These are phyloP conservation scores for Cichorium intybus DNA, from an alignment of 140 eudicot genomes.

Conservation along the genomic window DNA sequence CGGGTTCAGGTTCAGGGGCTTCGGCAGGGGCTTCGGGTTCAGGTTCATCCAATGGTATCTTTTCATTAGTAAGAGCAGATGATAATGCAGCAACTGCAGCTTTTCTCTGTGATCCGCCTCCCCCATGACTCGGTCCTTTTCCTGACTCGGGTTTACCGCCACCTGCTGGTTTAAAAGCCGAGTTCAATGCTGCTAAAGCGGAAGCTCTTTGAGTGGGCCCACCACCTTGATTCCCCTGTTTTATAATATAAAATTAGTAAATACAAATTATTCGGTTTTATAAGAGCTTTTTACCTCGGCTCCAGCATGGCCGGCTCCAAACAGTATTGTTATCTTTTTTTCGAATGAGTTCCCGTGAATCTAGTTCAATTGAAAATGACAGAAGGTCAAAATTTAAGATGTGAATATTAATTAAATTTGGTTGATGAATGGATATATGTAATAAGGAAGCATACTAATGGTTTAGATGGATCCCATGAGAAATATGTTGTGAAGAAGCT, in stretches of 20 bases:
- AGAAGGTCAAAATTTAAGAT: not conserved
- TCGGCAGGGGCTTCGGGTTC: conserved; percentile 6
- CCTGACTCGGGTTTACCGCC: conserved; percentile 41
- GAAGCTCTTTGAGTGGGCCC: conserved; percentile 97
- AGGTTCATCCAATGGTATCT: conserved; percentile 31
- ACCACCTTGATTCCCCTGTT: conserved; percentile 59
- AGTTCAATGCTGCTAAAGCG: conserved; percentile 84
- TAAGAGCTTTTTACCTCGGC: conserved; percentile 46
- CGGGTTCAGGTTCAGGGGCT: conserved; percentile 41
- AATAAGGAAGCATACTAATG: conserved; percentile 51
- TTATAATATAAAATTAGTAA: conserved; percentile 3
- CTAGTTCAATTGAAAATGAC: conserved; percentile 33
- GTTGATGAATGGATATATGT: not conserved
- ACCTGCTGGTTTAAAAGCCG: conserved; percentile 64
- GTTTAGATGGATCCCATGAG: conserved; percentile 89
- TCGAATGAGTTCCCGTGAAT: conserved; percentile 93
- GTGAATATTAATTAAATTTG: not conserved
- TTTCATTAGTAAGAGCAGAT: conserved; percentile 71
- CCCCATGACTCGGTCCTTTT: conserved; percentile 35
- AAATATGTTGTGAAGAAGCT: conserved; percentile 87
- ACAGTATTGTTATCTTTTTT: conserved; percentile 76
- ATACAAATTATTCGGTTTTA: not conserved
- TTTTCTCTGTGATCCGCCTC: conserved; percentile 79
- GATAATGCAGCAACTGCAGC: conserved; percentile 99
- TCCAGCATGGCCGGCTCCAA: conserved; percentile 59